phyloP scores from a whole-genome alignment of 2,329 filamentous ascomycete genomes.

The Colletotrichum tamarilloi region DNA sequence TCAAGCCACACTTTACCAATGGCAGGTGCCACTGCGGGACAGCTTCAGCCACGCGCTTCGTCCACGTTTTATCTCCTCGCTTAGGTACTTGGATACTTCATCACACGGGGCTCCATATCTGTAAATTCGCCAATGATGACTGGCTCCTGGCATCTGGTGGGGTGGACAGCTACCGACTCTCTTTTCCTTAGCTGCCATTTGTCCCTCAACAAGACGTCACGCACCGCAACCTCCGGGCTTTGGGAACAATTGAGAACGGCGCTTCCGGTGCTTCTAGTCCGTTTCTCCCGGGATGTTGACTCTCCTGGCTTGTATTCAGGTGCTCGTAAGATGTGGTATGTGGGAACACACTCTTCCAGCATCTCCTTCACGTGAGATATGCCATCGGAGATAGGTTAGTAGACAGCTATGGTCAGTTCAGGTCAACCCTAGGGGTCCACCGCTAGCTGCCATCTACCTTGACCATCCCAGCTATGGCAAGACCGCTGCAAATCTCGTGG shows the following conservation, averaged over 20 bases:
- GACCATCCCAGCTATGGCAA: constrained; percentile 28
- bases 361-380: neutral
- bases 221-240: constrained; percentile 5
- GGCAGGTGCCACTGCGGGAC: neutral
- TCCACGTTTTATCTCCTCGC: neutral
- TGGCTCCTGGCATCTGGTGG: constrained; percentile 19
- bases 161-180: constrained; percentile 9
- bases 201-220: constrained; percentile 15
- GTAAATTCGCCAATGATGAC: neutral
- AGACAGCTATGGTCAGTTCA: neutral
- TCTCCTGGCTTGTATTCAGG: neutral
- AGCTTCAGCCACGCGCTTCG: constrained; percentile 6
- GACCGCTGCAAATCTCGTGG: constrained; percentile 34
- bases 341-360: neutral
- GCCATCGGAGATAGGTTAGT: neutral
- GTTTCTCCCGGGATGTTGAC: neutral
- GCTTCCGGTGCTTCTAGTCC: neutral
- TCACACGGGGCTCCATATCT: neutral
- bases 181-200: neutral
- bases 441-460: constrained; percentile 1
- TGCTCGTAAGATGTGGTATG: neutral
- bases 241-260: neutral
- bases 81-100: neutral
- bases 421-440: constrained; percentile 20
- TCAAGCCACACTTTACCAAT: neutral